Evolutionary conservation across 2,329 filamentous ascomycete genomes (phyloP), one percentile per base, ranked within the genome.

Genomic region (Westerdykella sp.): DNA sequence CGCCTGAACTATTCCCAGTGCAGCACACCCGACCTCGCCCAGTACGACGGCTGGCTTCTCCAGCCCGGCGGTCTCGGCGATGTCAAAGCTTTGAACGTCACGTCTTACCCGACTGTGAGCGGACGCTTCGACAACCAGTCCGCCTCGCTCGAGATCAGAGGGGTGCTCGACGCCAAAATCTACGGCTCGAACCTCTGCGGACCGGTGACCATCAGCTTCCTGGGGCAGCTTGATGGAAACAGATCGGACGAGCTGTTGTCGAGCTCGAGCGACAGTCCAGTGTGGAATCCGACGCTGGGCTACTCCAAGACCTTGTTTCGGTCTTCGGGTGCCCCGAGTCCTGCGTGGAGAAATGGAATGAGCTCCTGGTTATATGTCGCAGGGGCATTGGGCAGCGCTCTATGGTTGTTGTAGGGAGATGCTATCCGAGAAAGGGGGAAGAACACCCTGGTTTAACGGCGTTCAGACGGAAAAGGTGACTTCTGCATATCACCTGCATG

Each of bases 1-100:
- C 28, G 37, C 21, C 37, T 44, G 13, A 40, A 44, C 37, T 40
- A 39, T 31, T 34, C 36, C 12, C 42, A 40, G 34, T 44, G 42
- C 25, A 37, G 18, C 6, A 21, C 37, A 18, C 28, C n/a, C 14
- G 9, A 31, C 5, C 16, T 44, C 18, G 42, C 28, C 30, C 6
- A 34, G 21, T 44, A 44, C 37, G 28, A 35, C 16, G 42, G 42
- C 28, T 34, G 9, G 7, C 30, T 44, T 14, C 25, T 36, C 32
- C 28, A 22, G 31, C 35, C 25, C 32, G 16, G 16, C 32, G n/a
- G 16, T 14, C 6, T 5, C 32, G 32, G 32, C 16, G 16, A 14
- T 16, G 23, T 25, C 23, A 10, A 25, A 25, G 23, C 23, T 25
- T 25, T 25, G 23, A 25, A 25, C 23, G n/a, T 44, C 37, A 35